A percentile compares a stretch with the other conserved stretches of the same genome.
Conservation (phyloP, 129 eudicot species). For the Centaurea solstitialis region DNA sequence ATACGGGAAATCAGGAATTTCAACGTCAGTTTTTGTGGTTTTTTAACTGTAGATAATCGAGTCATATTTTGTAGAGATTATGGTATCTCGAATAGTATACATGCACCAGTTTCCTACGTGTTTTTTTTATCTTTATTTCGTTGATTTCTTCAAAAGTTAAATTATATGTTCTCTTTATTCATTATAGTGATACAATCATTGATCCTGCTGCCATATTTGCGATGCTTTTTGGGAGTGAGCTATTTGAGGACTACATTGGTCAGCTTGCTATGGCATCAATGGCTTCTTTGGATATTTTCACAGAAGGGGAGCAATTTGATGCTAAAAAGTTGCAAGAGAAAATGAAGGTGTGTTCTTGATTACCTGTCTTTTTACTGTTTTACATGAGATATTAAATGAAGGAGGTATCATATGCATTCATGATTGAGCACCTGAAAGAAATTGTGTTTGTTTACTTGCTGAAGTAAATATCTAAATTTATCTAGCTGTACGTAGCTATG, state of each 20-base stretch:
- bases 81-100: slow-evolving; percentile 11
- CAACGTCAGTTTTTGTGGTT: slow-evolving; percentile 69
- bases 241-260: slow-evolving; percentile 95
- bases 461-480: not conserved
- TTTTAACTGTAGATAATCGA: slow-evolving; percentile 12
- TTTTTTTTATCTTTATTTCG: slow-evolving; percentile 7
- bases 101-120: not conserved
- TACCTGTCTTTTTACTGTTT: not conserved
- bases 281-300: slow-evolving; percentile 89
- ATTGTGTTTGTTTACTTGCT: too few species aligned
- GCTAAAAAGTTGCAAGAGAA: slow-evolving; percentile 88
- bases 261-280: slow-evolving; percentile 99
- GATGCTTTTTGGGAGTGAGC: slow-evolving; percentile 98
- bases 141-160: not conserved
- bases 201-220: slow-evolving; percentile 99
- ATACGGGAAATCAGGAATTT: slow-evolving; percentile 86
- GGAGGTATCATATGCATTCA: not conserved
- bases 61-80: slow-evolving; percentile 4
- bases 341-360: slow-evolving; percentile 65
- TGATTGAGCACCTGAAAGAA: not conserved
- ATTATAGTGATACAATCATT: slow-evolving; percentile 81
- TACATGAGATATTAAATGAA: not conserved
- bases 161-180: not conserved
- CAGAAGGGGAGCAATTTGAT: slow-evolving; percentile 84
- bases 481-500: not conserved